Percentiles rank a stretch among this genome's conserved stretches.
Conservation (phyloP, 371 early-diverging fungal genomes). For the Umbelopsis sp. region DNA sequence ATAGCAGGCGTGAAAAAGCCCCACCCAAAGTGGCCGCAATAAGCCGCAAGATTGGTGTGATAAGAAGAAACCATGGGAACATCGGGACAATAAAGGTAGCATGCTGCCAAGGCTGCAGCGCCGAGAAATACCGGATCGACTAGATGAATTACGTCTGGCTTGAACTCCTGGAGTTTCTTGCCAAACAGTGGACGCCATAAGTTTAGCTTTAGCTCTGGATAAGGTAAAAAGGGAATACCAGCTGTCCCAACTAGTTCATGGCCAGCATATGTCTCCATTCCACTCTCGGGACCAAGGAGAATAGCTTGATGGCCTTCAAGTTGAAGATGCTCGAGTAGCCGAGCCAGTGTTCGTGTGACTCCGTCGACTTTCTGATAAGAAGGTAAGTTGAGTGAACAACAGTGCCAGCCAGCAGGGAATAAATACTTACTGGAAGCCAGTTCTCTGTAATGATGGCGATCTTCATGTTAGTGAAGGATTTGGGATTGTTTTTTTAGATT, state of each 20-base stretch:
- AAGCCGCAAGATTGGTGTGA: constrained; percentile 53
- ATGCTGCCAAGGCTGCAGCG: constrained; percentile 34
- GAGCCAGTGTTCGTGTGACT: constrained; percentile 49
- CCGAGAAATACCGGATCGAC: constrained; percentile 56
- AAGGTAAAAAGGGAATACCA: constrained; percentile 48
- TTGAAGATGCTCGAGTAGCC: constrained; percentile 45
- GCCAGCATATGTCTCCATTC: constrained; percentile 39
- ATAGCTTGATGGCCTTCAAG: constrained; percentile 38
- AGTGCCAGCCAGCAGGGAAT: background rate
- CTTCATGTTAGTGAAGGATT: constrained; percentile 29
- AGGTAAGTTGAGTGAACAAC: background rate
- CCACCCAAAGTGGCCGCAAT: constrained; percentile 51
- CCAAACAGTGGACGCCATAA: constrained; percentile 50
- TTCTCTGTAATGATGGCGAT: constrained; percentile 56
- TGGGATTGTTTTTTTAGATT: background rate
- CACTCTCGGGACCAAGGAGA: constrained; percentile 50
- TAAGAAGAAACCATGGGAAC: constrained; percentile 53
- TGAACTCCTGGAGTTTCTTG: constrained; percentile 35
- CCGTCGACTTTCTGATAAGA: constrained; percentile 47
- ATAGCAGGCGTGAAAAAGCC: constrained; percentile 41
- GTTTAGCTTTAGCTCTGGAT: constrained; percentile 55
- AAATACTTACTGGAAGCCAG: constrained; percentile 34
- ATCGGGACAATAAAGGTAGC: constrained; percentile 27
- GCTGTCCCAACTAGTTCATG: constrained; percentile 47
- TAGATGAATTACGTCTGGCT: constrained; percentile 52